Conservation (phyloP, 78 protist species). For the Tieghemostelium lacteum region DNA sequence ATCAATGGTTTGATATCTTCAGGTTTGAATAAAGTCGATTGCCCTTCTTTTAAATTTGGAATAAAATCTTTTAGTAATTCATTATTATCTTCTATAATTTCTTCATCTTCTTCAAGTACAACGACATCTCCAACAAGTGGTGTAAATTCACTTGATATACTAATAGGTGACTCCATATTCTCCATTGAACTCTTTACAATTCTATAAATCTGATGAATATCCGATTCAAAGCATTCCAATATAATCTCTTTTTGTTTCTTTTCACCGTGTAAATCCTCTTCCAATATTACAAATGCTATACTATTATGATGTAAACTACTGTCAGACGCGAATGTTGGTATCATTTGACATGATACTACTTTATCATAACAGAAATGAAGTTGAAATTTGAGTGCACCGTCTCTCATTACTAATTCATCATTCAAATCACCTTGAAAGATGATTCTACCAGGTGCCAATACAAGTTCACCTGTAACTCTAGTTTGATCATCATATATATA, state of each 20-base stretch:
- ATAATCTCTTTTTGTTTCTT: slow-evolving; percentile 40
- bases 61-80: too few species aligned
- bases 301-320: too few species aligned
- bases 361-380: slow-evolving; percentile 38
- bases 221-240: too few species aligned
- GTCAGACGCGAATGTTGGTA: slow-evolving; percentile 19
- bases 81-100: neutral
- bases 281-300: neutral
- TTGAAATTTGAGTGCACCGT: slow-evolving; percentile 55
- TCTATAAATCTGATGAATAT: too few species aligned
- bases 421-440: slow-evolving; percentile 57
- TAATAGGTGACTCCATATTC: too few species aligned
- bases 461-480: slow-evolving; percentile 43
- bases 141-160: too few species aligned
- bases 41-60: too few species aligned
- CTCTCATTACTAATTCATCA: slow-evolving; percentile 23
- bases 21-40: too few species aligned
- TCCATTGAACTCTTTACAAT: too few species aligned
- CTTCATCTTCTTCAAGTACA: slow-evolving; percentile 34
- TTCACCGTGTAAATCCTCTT: slow-evolving; percentile 21
- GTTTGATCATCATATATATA: slow-evolving; percentile 24
- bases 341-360: slow-evolving; percentile 19
- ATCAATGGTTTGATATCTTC: too few species aligned
- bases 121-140: neutral
- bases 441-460: slow-evolving; percentile 42